Conservation (phyloP, 2,329 filamentous ascomycete species). For the Botrytis galanthina region DNA sequence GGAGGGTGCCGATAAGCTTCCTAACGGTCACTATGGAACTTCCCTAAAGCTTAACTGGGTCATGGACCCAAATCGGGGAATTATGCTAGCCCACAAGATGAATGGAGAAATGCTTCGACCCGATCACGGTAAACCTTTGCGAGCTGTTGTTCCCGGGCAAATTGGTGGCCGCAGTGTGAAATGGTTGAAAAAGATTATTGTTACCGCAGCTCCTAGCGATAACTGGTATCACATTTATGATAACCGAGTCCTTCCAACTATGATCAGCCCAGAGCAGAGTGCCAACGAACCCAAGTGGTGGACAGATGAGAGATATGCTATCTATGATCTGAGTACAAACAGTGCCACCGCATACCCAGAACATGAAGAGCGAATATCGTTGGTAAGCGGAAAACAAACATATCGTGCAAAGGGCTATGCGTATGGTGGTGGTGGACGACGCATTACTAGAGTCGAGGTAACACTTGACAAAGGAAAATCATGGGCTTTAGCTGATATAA, state of each 20-base stretch:
- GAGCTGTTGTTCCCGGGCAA: conserved; percentile 83
- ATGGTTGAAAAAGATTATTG: conserved; percentile 79
- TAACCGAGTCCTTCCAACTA: conserved; percentile 85
- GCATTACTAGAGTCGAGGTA: conserved; percentile 78
- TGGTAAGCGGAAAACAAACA: conserved; percentile 47
- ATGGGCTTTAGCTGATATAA: conserved; percentile 74
- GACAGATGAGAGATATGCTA: conserved; percentile 87
- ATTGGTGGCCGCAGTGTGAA: conserved; percentile 92
- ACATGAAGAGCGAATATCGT: conserved; percentile 66
- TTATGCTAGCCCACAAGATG: conserved; percentile 88
- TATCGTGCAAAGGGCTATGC: conserved; percentile 80
- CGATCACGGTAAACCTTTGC: conserved; percentile 82
- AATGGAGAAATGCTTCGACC: conserved; percentile 78
- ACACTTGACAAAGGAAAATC: conserved; percentile 78
- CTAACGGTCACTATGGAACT: conserved; percentile 86
- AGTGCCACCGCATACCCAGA: conserved; percentile 77
- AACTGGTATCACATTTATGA: conserved; percentile 98
- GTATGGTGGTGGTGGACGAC: conserved; percentile 81
- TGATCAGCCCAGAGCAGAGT: conserved; percentile 77
- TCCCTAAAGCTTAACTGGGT: conserved; percentile 87
- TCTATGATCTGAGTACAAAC: conserved; percentile 88
- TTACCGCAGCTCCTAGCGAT: conserved; percentile 76
- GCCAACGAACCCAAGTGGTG: conserved; percentile 73
- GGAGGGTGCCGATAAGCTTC: conserved; percentile 83
- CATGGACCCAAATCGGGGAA: conserved; percentile 76